Base-by-base conservation (phyloP, 2,329 filamentous ascomycete species). In the Epichloe glyceriae region DNA sequence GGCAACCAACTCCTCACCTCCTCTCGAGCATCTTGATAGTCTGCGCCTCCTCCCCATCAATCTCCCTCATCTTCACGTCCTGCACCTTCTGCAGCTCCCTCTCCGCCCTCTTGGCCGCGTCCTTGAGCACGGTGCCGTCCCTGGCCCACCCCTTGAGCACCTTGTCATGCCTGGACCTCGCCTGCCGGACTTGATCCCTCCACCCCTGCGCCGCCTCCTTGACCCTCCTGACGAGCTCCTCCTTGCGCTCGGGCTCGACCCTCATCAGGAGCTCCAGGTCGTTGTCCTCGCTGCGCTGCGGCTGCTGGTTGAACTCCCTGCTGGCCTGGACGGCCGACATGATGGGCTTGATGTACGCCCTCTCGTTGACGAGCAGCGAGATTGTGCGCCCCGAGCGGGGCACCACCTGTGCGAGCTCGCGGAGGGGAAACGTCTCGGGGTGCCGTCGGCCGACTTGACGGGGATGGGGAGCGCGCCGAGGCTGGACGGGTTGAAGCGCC, bases 221-320 rank as follows among this genome's bases (percentile, higher is more conserved):
- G 46, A 72, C 66, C 35, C 72, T 62, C 52, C 62, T 62, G 46
- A 62, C 61, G 38, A 74, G 60, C 50, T 74, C 75, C 30, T 77
- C 76, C 50, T 65, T 69, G 55, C 65, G 64, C 66, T 77, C 75
- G 33, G 70, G 64, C 69, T 80, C 76, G 50, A 79, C 64, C 59
- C 70, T 71, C 54, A 81, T 68, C 30, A 75, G 59, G 52, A 81
- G 71, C 68, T 80, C 77, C 20, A 80, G 72, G 63, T 78, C 75
- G 64, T 80, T 80, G 62, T 80, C 77, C 44, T 73, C 68, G 61
- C 70, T 71, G 19, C 68, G 68, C 71, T 80, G 78, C 45, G 77
- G 76, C 70, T 79, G 76, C 70, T 80, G 76, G 69, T 80, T 80
- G 65, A 76, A 79, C 57, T 75, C 70, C n/a, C 62, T 59, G 58